These are phyloP conservation scores for Piromyces finnis DNA, from an alignment of 192 early-diverging fungal genomes.

Conservation along the genomic window DNA sequence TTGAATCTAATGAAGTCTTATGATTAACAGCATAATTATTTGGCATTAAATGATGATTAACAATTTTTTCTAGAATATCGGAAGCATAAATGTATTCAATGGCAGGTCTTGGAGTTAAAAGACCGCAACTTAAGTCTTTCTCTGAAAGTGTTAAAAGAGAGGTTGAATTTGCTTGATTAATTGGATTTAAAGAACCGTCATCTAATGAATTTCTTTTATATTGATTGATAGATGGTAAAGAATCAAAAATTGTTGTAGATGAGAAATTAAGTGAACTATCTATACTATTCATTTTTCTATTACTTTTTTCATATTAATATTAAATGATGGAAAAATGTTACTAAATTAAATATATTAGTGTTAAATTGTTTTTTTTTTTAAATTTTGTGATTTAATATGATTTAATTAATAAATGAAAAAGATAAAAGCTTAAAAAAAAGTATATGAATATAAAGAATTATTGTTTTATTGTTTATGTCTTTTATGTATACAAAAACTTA, in stretches of 20 bases:
- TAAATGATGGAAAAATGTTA: no score
- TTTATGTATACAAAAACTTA: no score
- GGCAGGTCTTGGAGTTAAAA: background rate
- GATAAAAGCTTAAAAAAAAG: no score
- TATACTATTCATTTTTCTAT: background rate
- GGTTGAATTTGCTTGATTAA: background rate
- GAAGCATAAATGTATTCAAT: background rate
- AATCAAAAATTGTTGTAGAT: background rate
- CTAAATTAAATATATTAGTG: no score
- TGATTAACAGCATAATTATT: background rate
- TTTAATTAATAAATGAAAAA: no score
- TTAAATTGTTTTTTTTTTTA: no score
- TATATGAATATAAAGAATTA: no score
- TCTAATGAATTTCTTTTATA: background rate
- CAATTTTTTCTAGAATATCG: background rate
- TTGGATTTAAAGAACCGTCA: background rate
- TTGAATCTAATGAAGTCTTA: background rate
- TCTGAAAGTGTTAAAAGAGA: background rate
- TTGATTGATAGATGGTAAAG: background rate
- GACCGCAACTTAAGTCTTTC: background rate
- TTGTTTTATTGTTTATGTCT: no score
- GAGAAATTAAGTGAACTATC: background rate
- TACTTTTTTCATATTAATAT: no score
- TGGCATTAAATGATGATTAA: background rate
- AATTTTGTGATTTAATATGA: no score